A percentile compares a stretch with the other conserved stretches of the same genome.
Evolutionary conservation across 768 basidiomycete species (phyloP).

Genomic region (Collybiopsis confluens): DNA sequence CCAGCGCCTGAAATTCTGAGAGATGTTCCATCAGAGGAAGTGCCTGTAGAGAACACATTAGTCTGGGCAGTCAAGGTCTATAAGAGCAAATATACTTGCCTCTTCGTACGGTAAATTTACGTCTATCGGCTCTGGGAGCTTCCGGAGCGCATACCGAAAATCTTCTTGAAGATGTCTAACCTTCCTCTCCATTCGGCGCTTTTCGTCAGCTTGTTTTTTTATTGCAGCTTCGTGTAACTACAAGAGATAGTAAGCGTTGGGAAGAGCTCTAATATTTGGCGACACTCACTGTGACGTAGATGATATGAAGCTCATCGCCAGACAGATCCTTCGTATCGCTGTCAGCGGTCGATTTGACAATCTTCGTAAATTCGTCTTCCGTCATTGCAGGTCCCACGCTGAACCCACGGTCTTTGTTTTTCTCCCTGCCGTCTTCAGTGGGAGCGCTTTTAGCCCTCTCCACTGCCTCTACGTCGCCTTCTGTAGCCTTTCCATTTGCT

Average conservation of each 20-base stretch:
- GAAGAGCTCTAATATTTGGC: not conserved
- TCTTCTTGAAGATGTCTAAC: constrained; percentile 91
- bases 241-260: not conserved
- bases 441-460: constrained; percentile 20
- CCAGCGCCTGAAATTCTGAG: constrained; percentile 81
- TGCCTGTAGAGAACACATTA: constrained; percentile 44
- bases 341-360: constrained; percentile 55
- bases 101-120: constrained; percentile 74
- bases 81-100: constrained; percentile 37
- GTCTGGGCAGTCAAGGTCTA: too few species aligned
- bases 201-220: constrained; percentile 82
- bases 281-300: constrained; percentile 59
- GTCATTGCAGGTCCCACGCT: constrained; percentile 52
- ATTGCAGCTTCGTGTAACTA: constrained; percentile 71
- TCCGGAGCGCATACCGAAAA: constrained; percentile 91
- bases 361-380: constrained; percentile 55
- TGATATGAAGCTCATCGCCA: constrained; percentile 48
- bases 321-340: constrained; percentile 43
- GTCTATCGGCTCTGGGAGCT: constrained; percentile 79
- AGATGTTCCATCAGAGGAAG: constrained; percentile 76
- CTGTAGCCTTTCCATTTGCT: constrained; percentile 28
- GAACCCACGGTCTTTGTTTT: constrained; percentile 27
- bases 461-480: too few species aligned
- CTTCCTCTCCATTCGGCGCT: constrained; percentile 76
- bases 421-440: constrained; percentile 17